Base-by-base conservation (phyloP, 345 rosid genomes). In the Camelina laxa region DNA sequence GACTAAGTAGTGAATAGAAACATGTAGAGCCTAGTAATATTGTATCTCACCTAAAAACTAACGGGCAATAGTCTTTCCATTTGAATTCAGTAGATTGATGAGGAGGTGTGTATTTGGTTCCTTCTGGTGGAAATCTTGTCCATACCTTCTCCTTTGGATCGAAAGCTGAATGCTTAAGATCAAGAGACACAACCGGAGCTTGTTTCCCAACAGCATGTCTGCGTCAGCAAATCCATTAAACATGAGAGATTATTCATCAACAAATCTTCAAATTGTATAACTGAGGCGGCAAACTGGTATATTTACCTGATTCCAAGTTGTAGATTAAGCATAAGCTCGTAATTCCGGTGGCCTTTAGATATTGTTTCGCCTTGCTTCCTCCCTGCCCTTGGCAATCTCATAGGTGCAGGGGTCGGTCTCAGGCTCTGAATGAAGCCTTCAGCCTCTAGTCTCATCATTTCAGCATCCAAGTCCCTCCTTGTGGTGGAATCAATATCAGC, bases 1-100 rank as follows among this genome's bases (percentile, higher is more conserved):
- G 54, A 58, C 38, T 57, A 74, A 56, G 51, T 6, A 47, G 41
- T 7, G 8, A 16, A 35, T 51, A 35, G 59, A 74, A 1, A 58
- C 35, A 56, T 42, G 21, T 35, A 64, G 17, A 55, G 59, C 13
- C 17, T n/a, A 74, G 41, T 64, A 49, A 17, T 16, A 15, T 68
- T 35, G 30, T 48, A 16, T 57, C 72, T 65, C 35, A 91, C 97
- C 97, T 88, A 87, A 93, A 93, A 35, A 93, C 98, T 60, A 91
- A 81, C 17, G 98, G 97, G 69, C 98, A 91, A 62, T 93, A 91
- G 69, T 91, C 98, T 81, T 93, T 93, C 98, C 98, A 93, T 78
- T 79, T 93, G 79, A 93, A 93, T 58, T 93, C 98, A 62, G 54
- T 70, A 49, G 97, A 88, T 67, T 84, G 89, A 71, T 93, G 98